Base-by-base conservation (phyloP, 305 asterid species). In the Withania somnifera region DNA sequence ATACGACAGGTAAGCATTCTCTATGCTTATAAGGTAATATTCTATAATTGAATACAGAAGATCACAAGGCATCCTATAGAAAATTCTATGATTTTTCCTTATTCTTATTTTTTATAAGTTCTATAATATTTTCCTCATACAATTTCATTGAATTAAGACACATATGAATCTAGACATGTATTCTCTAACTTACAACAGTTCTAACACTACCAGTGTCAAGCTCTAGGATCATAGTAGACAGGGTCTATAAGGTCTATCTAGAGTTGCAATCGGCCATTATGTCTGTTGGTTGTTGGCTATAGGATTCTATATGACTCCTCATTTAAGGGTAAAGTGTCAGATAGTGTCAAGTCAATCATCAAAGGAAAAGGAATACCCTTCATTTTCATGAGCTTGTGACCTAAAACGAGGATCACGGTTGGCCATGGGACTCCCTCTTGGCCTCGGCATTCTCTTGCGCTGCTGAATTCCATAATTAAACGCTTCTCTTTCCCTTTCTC, bases 341-440 rank as follows among this genome's bases (percentile, higher is more conserved):
- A 61, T 28, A 81, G 5, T n/a, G 28, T 42, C 60, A 79, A 54
- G 63, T 42, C 60, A 60, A 45, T 79, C 57, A 30, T 26, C 50
- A 79, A 60, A 83, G 50, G 50, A 42, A 82, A 82, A 84, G 67
- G 3, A 89, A 89, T 94, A 94, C 99, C 98, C 98, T 85, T 93
- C 98, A 84, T 84, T 91, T 77, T 94, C 98, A 80, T 90, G 92
- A 84, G 88, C 84, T 57, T 86, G 89, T 50, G 97, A 68, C 88
- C 91, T 90, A 86, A 85, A 87, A 78, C 93, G 97, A 34, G 87
- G 88, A 86, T 92, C 97, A 5, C 92, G 94, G 69, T 86, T 93
- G 78, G 93, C 93, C 81, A 77, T 88, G 86, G 99, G 98, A 88
- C 98, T 94, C 82, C 95, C 97, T 86, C 97, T 88, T 42, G 99